Percentiles rank a stretch among this genome's conserved stretches.
Evolutionary conservation across 768 basidiomycete species (phyloP).

Genomic region (Leccinum truebloodii): DNA sequence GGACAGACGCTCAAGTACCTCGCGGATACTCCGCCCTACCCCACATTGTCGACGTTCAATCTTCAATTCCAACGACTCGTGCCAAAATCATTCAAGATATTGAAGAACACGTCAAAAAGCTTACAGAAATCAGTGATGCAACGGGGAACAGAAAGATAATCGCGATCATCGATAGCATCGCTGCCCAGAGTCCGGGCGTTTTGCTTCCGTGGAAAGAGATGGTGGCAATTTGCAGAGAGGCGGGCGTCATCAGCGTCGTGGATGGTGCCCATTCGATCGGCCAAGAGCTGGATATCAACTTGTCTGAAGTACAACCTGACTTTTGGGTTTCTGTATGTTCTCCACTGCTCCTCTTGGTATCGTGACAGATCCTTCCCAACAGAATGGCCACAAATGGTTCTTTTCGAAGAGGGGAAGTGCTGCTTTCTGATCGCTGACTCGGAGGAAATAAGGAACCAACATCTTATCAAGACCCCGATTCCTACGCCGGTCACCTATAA

Average conservation of each 20-base stretch:
- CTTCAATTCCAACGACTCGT: conserved; percentile 57
- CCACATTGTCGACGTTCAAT: conserved; percentile 30
- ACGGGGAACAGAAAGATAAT: conserved; percentile 49
- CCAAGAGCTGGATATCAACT: conserved; percentile 61
- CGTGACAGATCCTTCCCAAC: neutral
- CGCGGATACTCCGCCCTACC: too few species aligned
- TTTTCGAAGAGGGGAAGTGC: conserved; percentile 68
- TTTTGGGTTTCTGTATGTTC: conserved; percentile 73
- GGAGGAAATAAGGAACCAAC: conserved; percentile 52
- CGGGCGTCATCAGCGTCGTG: conserved; percentile 62
- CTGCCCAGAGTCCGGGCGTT: conserved; percentile 55
- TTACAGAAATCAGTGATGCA: conserved; percentile 25
- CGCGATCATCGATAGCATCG: conserved; percentile 69
- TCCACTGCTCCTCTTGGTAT: neutral
- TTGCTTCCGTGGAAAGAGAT: conserved; percentile 72
- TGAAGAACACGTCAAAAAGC: conserved; percentile 36
- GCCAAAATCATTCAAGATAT: conserved; percentile 55
- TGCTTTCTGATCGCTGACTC: neutral
- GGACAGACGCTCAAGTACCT: conserved; percentile 22
- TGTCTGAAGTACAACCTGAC: conserved; percentile 61
- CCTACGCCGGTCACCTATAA: conserved; percentile 3
- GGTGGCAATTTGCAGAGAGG: conserved; percentile 61
- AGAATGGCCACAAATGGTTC: conserved; percentile 91
- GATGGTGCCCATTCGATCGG: conserved; percentile 42
- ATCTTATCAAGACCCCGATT: conserved; percentile 39